phyloP scores from a whole-genome alignment of 768 basidiomycete genomes.

The Albatrellus ellisii region DNA sequence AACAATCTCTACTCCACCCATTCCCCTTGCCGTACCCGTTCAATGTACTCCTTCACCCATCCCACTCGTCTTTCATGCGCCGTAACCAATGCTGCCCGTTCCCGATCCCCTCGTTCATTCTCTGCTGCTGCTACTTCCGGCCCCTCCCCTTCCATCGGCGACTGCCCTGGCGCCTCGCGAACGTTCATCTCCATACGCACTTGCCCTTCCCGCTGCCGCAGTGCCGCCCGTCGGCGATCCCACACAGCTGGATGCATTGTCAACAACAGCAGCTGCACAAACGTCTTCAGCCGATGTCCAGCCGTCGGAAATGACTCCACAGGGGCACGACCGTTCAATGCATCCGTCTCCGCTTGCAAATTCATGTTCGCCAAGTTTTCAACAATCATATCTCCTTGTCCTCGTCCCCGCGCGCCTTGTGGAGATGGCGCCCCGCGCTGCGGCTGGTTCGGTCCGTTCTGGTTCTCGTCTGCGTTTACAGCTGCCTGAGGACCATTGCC shows the following conservation, averaged over 20 bases:
- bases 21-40: slow-evolving; percentile 2
- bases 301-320: no score
- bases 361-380: slow-evolving; percentile 9
- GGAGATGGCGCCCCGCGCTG: not conserved
- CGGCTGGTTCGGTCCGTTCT: not conserved
- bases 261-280: slow-evolving; percentile 6
- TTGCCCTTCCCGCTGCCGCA: slow-evolving; percentile 12
- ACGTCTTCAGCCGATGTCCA: slow-evolving; percentile 9
- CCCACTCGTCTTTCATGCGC: slow-evolving; percentile 1
- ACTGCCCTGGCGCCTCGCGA: not conserved
- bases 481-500: not conserved
- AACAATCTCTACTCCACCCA: slow-evolving; percentile 4
- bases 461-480: not conserved
- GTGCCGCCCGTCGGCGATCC: slow-evolving; percentile 12
- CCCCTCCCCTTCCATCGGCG: slow-evolving; percentile 1
- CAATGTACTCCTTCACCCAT: slow-evolving; percentile 5
- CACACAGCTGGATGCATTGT: slow-evolving; percentile 13
- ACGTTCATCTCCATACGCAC: slow-evolving; percentile 9
- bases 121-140: not conserved
- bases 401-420: not conserved
- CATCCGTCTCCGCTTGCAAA: slow-evolving; percentile 4
- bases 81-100: not conserved
- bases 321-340: slow-evolving; percentile 4
- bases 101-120: not conserved
- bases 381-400: slow-evolving; percentile 4